Base-by-base conservation (phyloP, 1,284 basidiomycete species). In the Leccinum pachyderme region DNA sequence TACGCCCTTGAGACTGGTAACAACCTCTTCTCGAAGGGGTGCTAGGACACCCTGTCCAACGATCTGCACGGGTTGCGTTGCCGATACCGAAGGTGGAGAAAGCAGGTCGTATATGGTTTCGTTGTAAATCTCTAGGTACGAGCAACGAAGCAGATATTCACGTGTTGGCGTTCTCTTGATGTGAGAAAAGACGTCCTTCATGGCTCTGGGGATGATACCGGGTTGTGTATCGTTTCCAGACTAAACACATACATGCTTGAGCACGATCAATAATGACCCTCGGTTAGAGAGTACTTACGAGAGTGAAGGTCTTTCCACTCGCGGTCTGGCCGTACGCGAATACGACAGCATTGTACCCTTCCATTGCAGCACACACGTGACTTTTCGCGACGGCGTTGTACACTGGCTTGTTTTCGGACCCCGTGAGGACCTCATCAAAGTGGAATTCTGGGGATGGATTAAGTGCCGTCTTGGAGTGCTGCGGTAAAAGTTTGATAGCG, bases 121-220 rank as follows among this genome's bases (percentile, higher is more conserved):
- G 72, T 99, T 99, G 77, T 98, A 98, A 52, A 98, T 94, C 66
- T 98, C 95, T 45, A 98, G 83, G 70, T 98, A 98, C 3, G 91
- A 94, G 61, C 93, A 95, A 9, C 96, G 86, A 1, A 99, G 81
- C 12, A 99, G 83, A 72, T 95, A 98, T 72, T 98, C 96, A 53
- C 94, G 81, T n/a, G 81, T 74, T 0, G 87, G 81, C 0, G 84
- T 88, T 44, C 78, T 79, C 41, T 81, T 81, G 69, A 93, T 93
- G 66, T 83, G 87, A 1, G 80, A 79, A 68, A 93, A 93, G 2
- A 93, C 84, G 57, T 93, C 91, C 56, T 86, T 83, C 83, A 99
- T 91, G 0, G 95, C 87, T 27, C 92, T 84, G 0, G 95, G 94
- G 56, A 98, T 98, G 60, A 99, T 95, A 55, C 96, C 96, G 0